Percentiles rank a stretch among this genome's conserved stretches.
These are phyloP conservation scores for Tolypocladium paradoxum DNA, from an alignment of 2,329 filamentous ascomycete species.

Conservation along the genomic window DNA sequence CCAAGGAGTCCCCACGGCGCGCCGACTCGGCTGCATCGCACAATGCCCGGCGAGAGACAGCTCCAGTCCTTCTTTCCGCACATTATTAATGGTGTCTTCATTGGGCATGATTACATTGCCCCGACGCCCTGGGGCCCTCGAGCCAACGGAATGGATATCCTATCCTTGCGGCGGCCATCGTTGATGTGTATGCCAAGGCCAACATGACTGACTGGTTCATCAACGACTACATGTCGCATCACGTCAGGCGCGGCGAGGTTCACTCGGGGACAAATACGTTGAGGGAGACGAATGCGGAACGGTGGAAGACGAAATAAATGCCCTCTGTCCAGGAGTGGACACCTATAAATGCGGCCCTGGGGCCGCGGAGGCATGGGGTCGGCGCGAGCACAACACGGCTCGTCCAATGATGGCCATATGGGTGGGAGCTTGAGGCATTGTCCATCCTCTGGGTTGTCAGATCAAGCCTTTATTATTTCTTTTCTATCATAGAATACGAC, in stretches of 20 bases:
- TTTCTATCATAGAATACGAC: too few relatives aligned
- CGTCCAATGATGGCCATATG: too few relatives aligned
- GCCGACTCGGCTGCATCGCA: too few relatives aligned
- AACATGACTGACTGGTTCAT: conserved; percentile 10
- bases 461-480: background rate
- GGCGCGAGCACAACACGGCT: background rate
- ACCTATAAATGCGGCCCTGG: too few relatives aligned
- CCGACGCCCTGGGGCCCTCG: conserved; percentile 13
- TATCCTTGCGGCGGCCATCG: conserved; percentile 9
- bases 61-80: conserved; percentile 4
- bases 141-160: conserved; percentile 11
- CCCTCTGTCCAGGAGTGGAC: background rate
- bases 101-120: conserved; percentile 6
- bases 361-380: too few relatives aligned
- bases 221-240: conserved; percentile 13
- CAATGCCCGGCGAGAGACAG: too few relatives aligned
- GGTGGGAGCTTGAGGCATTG: background rate
- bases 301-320: background rate
- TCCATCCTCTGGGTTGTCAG: too few relatives aligned
- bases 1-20: background rate
- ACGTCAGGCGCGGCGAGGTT: conserved; percentile 12
- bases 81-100: conserved; percentile 7
- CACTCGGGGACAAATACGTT: conserved; percentile 14
- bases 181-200: conserved; percentile 7
- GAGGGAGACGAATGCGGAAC: conserved; percentile 3